phyloP scores from a whole-genome alignment of 371 early-diverging fungal species.

The Mortierella sp. region DNA sequence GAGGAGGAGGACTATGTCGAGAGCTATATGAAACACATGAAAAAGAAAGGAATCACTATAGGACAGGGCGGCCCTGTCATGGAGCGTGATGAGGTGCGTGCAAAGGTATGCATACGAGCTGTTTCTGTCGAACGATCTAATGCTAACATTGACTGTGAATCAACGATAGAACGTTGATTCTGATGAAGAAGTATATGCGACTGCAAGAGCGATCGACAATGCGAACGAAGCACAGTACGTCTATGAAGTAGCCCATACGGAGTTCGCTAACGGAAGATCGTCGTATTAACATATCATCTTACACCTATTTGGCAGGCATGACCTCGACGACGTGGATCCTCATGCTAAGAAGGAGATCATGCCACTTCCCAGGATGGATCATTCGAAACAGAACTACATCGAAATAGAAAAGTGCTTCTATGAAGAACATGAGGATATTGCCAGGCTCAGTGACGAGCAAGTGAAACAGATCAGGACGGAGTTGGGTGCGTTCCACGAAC shows the following conservation, averaged over 20 bases:
- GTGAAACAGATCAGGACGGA: conserved; percentile 66
- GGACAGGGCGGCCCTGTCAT: conserved; percentile 59
- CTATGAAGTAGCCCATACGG: background rate
- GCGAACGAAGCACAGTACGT: conserved; percentile 47
- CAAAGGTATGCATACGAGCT: background rate
- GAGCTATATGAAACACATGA: conserved; percentile 81
- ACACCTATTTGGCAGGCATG: conserved; percentile 24
- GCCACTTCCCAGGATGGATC: conserved; percentile 76
- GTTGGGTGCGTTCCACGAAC: conserved; percentile 26
- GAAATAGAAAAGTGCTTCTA: conserved; percentile 88
- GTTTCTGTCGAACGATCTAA: background rate
- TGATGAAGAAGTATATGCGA: conserved; percentile 89
- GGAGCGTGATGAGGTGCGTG: conserved; percentile 61
- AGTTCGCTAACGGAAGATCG: background rate
- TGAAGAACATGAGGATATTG: conserved; percentile 80
- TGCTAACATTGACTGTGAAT: background rate
- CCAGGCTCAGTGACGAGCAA: conserved; percentile 63
- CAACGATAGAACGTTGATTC: conserved; percentile 71
- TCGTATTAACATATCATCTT: background rate
- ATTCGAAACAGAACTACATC: conserved; percentile 74
- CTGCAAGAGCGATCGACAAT: conserved; percentile 80
- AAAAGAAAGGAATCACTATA: conserved; percentile 75
- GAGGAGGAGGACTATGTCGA: conserved; percentile 87
- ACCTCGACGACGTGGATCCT: conserved; percentile 54
- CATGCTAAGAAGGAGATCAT: conserved; percentile 66